Percentiles rank a stretch among this genome's conserved stretches.
phyloP scores from a whole-genome alignment of 768 basidiomycete species.

The Heimioporus sp. region DNA sequence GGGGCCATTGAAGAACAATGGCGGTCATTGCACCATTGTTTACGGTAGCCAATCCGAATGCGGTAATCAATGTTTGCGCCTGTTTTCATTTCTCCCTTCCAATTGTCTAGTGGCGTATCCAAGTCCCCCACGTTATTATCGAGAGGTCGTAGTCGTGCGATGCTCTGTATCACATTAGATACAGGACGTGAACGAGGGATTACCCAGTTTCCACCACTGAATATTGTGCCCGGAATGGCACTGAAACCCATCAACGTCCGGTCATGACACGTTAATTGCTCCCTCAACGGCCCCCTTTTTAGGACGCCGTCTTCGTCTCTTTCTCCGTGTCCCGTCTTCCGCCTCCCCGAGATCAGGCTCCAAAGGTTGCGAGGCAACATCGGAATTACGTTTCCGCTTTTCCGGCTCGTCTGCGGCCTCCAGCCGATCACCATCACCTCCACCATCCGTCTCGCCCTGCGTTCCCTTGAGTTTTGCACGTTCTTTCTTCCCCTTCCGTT shows the following conservation, averaged over 20 bases:
- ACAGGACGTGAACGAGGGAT: too few relatives aligned
- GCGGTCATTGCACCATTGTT: background rate
- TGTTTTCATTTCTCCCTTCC: background rate
- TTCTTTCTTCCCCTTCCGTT: conserved; percentile 71
- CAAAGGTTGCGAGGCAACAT: conserved; percentile 4
- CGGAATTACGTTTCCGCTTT: conserved; percentile 19
- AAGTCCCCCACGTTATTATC: too few relatives aligned
- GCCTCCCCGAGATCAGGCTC: conserved; percentile 8
- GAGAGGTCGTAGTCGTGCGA: too few relatives aligned
- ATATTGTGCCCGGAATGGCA: too few relatives aligned
- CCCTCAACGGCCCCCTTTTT: conserved; percentile 29
- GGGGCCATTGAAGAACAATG: conserved; percentile 21
- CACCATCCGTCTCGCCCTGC: conserved; percentile 13
- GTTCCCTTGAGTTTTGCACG: conserved; percentile 49
- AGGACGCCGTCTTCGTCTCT: conserved; percentile 43
- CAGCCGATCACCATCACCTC: background rate
- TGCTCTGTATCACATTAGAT: too few relatives aligned
- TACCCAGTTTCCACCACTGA: too few relatives aligned
- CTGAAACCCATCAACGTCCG: too few relatives aligned
- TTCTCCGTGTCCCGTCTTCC: conserved; percentile 22
- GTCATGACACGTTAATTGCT: too few relatives aligned
- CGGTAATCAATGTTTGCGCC: conserved; percentile 7
- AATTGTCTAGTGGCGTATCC: too few relatives aligned
- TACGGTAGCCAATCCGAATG: conserved; percentile 19
- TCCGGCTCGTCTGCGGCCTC: background rate